These are phyloP conservation scores for Pythium phragmiticola DNA, from an alignment of 352 stramenopile species.

Conservation along the genomic window DNA sequence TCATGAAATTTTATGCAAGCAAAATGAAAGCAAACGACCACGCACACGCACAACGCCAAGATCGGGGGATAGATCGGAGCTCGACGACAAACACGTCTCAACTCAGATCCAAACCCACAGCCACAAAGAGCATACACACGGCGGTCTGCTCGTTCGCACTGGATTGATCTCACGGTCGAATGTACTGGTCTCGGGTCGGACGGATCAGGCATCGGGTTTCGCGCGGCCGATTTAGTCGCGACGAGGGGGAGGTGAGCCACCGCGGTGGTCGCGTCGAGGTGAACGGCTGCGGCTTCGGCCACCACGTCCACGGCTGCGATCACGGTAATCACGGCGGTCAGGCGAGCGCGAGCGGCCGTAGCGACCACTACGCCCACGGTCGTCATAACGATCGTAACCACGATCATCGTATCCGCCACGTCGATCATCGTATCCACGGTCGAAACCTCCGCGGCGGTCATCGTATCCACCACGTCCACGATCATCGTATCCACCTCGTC, in stretches of 20 bases:
- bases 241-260: constrained; percentile 37
- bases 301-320: constrained; percentile 45
- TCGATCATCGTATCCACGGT: constrained; percentile 26
- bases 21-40: constrained; percentile 18
- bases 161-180: not conserved
- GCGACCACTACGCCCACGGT: constrained; percentile 23
- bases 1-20: constrained; percentile 11
- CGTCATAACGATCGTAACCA: constrained; percentile 29
- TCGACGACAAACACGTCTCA: not conserved
- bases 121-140: constrained; percentile 18
- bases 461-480: constrained; percentile 32
- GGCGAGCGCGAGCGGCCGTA: constrained; percentile 25
- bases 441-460: constrained; percentile 27
- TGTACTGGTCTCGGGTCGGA: not conserved
- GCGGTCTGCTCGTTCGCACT: constrained; percentile 13
- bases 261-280: constrained; percentile 33
- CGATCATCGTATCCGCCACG: constrained; percentile 33
- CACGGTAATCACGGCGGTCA: constrained; percentile 34
- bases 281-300: constrained; percentile 48
- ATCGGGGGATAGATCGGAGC: not conserved
- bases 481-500: constrained; percentile 31
- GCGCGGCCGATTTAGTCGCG: constrained; percentile 40
- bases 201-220: not conserved
- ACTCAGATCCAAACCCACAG: constrained; percentile 1
- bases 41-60: constrained; percentile 17